A percentile compares a stretch with the other conserved stretches of the same genome.
Conservation (phyloP, 208 protist species). For the Leishmania arabica region DNA sequence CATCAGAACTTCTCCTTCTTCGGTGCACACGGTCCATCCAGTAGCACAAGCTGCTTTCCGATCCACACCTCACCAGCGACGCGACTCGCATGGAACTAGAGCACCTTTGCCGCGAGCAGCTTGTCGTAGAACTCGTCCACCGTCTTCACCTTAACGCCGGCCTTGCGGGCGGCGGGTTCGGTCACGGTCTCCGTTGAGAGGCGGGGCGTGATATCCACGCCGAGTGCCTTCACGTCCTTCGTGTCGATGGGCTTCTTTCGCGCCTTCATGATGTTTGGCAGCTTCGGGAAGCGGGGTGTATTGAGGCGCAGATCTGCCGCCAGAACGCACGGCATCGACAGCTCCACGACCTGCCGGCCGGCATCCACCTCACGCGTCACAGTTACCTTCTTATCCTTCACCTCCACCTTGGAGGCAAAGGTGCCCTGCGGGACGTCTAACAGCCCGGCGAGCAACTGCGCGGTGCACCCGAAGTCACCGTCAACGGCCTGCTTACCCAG, state of each 20-base stretch:
- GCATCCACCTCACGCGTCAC: slow-evolving; percentile 96
- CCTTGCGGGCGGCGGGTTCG: slow-evolving; percentile 85
- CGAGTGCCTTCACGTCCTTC: slow-evolving; percentile 69
- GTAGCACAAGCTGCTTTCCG: not conserved
- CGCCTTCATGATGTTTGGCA: slow-evolving; percentile 98
- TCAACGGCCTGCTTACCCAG: slow-evolving; percentile 98
- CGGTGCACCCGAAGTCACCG: slow-evolving; percentile 93
- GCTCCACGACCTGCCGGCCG: slow-evolving; percentile 91
- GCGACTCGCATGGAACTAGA: slow-evolving; percentile 33
- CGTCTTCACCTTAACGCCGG: slow-evolving; percentile 89
- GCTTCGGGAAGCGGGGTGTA: slow-evolving; percentile 95
- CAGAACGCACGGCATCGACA: slow-evolving; percentile 88
- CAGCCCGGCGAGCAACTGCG: slow-evolving; percentile 95
- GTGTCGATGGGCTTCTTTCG: slow-evolving; percentile 95
- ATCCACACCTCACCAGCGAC: not conserved
- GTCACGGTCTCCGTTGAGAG: slow-evolving; percentile 67
- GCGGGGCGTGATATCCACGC: slow-evolving; percentile 82
- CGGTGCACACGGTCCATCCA: too few species aligned
- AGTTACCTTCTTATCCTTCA: slow-evolving; percentile 75
- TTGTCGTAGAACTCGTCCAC: slow-evolving; percentile 93
- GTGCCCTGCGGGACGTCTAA: slow-evolving; percentile 94
- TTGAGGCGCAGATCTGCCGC: slow-evolving; percentile 94
- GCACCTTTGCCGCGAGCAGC: slow-evolving; percentile 91
- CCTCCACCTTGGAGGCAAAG: slow-evolving; percentile 91
- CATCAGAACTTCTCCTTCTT: not conserved